phyloP scores from a whole-genome alignment of 495 filamentous ascomycete species.

The Choiromyces venosus region DNA sequence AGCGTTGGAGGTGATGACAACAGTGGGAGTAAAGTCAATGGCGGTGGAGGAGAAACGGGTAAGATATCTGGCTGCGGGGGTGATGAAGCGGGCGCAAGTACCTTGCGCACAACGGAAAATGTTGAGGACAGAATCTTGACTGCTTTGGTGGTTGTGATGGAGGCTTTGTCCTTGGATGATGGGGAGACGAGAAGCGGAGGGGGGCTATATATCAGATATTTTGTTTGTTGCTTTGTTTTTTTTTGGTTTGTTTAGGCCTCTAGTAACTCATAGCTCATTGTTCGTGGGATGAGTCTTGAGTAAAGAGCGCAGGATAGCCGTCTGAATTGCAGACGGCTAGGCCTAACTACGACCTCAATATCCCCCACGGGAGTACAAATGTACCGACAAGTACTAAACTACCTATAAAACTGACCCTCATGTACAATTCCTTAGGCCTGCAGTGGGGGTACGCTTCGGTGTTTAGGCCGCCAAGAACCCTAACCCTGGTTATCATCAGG shows the following conservation, averaged over 20 bases:
- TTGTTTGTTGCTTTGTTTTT: neutral
- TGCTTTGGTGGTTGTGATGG: neutral
- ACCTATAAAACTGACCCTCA: no score
- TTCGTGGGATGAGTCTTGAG: no score
- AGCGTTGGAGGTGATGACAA: neutral
- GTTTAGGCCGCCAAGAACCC: no score
- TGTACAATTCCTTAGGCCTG: no score
- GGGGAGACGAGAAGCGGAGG: neutral
- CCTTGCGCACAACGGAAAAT: neutral
- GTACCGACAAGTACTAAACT: no score
- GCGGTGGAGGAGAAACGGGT: neutral
- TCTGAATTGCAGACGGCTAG: no score
- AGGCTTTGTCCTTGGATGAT: neutral
- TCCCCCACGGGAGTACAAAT: no score
- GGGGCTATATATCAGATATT: neutral
- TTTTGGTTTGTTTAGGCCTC: neutral
- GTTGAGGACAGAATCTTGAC: neutral
- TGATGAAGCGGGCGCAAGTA: neutral
- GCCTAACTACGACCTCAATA: no score
- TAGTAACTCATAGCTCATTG: no score
- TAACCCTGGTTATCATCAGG: no score
- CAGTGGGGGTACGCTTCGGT: no score
- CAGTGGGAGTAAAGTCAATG: neutral
- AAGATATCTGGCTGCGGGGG: neutral
- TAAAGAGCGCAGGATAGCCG: no score